A percentile compares a stretch with the other conserved stretches of the same genome.
These are phyloP conservation scores for Lodderomyces theae DNA, from an alignment of 1,139 yeast species.

Conservation along the genomic window DNA sequence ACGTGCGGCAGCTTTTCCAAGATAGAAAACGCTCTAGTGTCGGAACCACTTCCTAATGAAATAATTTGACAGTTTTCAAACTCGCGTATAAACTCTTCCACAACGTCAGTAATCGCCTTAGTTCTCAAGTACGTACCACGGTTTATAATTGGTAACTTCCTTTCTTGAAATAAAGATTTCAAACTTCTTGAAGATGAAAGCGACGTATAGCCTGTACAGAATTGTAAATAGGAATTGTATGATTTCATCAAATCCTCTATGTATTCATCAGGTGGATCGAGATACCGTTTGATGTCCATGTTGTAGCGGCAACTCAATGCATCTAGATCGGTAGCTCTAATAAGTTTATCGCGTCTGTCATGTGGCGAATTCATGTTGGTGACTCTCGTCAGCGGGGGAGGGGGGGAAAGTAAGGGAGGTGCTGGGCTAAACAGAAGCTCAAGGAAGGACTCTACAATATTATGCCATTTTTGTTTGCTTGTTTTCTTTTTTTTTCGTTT, in stretches of 20 bases:
- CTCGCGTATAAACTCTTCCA: conserved; percentile 46
- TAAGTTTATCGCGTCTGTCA: conserved; percentile 45
- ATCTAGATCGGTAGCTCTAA: conserved; percentile 78
- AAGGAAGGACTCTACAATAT: too few species aligned
- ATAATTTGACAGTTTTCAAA: conserved; percentile 54
- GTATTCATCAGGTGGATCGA: conserved; percentile 48
- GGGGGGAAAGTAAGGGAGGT: too few species aligned
- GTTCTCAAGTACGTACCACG: conserved; percentile 84
- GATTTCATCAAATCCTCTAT: conserved; percentile 44
- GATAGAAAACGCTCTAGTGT: conserved; percentile 65
- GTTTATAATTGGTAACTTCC: conserved; percentile 75
- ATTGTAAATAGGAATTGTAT: conserved; percentile 34
- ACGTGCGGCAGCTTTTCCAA: conserved; percentile 28
- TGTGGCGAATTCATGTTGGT: conserved; percentile 34
- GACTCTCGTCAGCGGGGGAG: too few species aligned
- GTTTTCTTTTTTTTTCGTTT: too few species aligned
- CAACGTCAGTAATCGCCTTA: conserved; percentile 52
- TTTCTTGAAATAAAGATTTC: conserved; percentile 36
- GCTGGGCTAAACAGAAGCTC: neutral
- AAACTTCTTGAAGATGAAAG: conserved; percentile 43
- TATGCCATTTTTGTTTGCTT: too few species aligned
- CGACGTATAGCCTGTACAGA: conserved; percentile 38
- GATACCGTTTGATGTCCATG: conserved; percentile 54
- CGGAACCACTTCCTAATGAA: conserved; percentile 96
- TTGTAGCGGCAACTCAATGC: conserved; percentile 74